Evolutionary conservation across 2,329 filamentous ascomycete genomes (phyloP), one percentile per base, ranked within the genome.

Genomic region (Hypoxylon sp.): DNA sequence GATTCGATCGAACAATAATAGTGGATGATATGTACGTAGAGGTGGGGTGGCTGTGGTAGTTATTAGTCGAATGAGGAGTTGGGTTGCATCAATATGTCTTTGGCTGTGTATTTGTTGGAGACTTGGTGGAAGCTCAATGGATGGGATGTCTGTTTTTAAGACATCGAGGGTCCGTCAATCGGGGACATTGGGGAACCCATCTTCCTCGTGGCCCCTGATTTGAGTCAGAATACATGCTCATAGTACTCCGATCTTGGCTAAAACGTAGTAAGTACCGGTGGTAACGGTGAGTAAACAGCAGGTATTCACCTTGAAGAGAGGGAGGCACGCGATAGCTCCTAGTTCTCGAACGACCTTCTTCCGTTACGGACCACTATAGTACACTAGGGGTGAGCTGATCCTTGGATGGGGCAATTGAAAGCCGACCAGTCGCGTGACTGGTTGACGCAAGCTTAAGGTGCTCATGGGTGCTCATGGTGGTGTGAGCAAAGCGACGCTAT

Each of bases 321-420:
- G 59, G 64, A 68, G 61, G 60, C 66, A 71, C 69, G 69, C 66
- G 69, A 71, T 70, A 50, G 54, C 29, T 61, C 22, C 51, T 57
- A 63, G 60, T 61, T 71, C 66, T 71, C 69, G 69, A 71, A 71
- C 69, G 66, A 71, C 68, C 59, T 62, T 65, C 60, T 64, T 44
- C 53, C 29, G 46, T 54, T 61, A 42, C 63, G 57, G 60, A 57
- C 46, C 59, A 61, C 19, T 22, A 22, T 22, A 22, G 19, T 22
- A 22, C 19, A 22, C 47, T 44, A 31, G 47, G 26, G 39, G 63
- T 71, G 69, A 71, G 69, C 69, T 71, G 69, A 71, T 71, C 69
- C 62, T 60, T 54, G 33, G 59, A 71, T 71, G 66, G 66, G 69
- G 61, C 69, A 69, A 71, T 67, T 63, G 63, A 46, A 46, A 63